Evolutionary conservation across 305 asterid genomes (phyloP).

Genomic region (Vinca major): DNA sequence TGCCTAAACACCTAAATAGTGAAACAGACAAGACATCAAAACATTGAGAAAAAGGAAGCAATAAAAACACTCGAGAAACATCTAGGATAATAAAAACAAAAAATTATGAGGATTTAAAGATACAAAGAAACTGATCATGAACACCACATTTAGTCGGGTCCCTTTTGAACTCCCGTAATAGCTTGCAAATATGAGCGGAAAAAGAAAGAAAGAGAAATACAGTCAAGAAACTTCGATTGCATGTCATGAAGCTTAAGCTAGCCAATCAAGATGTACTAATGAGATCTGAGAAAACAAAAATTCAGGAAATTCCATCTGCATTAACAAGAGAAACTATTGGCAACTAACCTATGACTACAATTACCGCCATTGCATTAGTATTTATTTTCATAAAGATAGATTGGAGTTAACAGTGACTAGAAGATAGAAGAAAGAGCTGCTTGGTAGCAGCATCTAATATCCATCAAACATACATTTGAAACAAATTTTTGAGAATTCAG

Average conservation of each 20-base stretch:
- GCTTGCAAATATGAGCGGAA: not conserved
- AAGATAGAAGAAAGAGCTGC: not conserved
- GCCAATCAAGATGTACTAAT: not conserved
- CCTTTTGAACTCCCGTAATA: not conserved
- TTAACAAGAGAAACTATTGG: not conserved
- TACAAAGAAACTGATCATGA: not conserved
- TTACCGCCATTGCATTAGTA: not conserved
- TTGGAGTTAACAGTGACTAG: not conserved
- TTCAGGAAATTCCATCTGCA: not conserved
- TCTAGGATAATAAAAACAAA: not conserved
- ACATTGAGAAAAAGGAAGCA: not conserved
- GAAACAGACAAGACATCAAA: not conserved
- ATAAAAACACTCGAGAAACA: not conserved
- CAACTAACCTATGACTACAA: not conserved
- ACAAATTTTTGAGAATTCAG: not conserved
- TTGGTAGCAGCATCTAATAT: not conserved
- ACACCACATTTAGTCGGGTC: not conserved
- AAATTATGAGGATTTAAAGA: not conserved
- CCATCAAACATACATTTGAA: not conserved
- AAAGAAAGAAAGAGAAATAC: too few species aligned
- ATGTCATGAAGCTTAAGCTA: not conserved
- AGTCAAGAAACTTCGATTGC: not conserved
- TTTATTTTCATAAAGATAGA: not conserved
- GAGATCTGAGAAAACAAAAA: not conserved
- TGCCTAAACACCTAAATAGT: constrained; percentile 25